phyloP scores from a whole-genome alignment of 192 early-diverging fungal genomes.

The Endogone sp. region DNA sequence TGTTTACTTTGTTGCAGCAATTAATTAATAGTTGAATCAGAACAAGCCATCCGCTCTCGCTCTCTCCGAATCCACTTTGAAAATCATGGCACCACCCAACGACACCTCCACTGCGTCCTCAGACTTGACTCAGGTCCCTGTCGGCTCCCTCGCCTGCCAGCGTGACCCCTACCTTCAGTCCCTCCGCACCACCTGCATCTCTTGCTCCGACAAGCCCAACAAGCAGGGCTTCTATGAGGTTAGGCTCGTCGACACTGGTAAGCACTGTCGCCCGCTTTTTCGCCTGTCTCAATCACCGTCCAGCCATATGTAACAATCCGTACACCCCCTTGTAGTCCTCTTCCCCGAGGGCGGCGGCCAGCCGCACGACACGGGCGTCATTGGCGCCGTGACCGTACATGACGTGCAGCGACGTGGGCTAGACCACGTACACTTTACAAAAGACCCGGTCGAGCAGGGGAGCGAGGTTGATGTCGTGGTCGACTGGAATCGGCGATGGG shows the following conservation, averaged over 20 bases:
- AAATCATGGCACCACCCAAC: no score
- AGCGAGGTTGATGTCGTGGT: slow-evolving; percentile 45
- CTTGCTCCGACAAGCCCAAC: slow-evolving; percentile 47
- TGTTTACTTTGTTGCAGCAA: no score
- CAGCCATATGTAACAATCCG: neutral
- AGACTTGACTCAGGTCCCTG: slow-evolving; percentile 51
- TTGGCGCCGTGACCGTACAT: slow-evolving; percentile 45
- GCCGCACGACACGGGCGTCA: slow-evolving; percentile 56
- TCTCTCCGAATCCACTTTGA: no score
- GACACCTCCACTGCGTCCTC: no score
- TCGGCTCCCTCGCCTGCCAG: slow-evolving; percentile 61
- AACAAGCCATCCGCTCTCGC: no score
- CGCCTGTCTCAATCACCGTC: no score
- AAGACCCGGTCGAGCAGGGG: slow-evolving; percentile 41
- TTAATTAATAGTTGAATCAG: no score
- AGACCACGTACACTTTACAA: slow-evolving; percentile 55
- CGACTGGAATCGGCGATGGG: slow-evolving; percentile 64
- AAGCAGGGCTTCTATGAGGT: slow-evolving; percentile 57
- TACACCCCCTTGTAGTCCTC: slow-evolving; percentile 35
- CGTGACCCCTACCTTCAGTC: slow-evolving; percentile 41
- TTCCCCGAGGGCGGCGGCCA: slow-evolving; percentile 84
- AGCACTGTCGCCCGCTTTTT: neutral
- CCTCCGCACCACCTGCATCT: slow-evolving; percentile 44
- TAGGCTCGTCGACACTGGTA: slow-evolving; percentile 56
- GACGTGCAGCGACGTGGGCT: slow-evolving; percentile 57